Evolutionary conservation across 2,329 filamentous ascomycete species (phyloP).

Genomic region (Clonostachys sp.): DNA sequence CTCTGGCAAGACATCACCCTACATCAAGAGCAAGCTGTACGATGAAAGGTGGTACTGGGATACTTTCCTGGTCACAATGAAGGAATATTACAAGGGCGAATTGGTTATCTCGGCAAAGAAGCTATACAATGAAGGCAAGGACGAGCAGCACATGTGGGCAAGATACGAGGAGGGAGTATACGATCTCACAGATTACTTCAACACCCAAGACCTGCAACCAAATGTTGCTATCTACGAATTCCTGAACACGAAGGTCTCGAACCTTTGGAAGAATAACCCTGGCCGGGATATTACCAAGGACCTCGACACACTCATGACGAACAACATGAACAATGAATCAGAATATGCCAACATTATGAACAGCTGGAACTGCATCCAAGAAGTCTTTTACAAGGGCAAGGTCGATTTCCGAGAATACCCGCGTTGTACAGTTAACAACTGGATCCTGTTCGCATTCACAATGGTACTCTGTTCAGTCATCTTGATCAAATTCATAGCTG

Average conservation of each 20-base stretch:
- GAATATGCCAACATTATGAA: constrained; percentile 48
- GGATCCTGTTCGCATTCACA: constrained; percentile 83
- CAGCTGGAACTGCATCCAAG: constrained; percentile 76
- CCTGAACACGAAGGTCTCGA: constrained; percentile 62
- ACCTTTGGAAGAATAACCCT: constrained; percentile 68
- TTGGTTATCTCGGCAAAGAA: constrained; percentile 64
- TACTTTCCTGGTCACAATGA: constrained; percentile 72
- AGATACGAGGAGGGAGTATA: constrained; percentile 74
- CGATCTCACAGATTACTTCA: constrained; percentile 88
- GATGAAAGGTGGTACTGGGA: constrained; percentile 72
- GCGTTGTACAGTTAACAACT: constrained; percentile 84
- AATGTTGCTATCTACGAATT: constrained; percentile 60
- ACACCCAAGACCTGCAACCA: constrained; percentile 60
- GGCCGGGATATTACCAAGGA: constrained; percentile 72
- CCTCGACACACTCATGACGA: constrained; percentile 51
- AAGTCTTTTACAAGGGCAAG: constrained; percentile 77
- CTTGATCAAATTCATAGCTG: constrained; percentile 82
- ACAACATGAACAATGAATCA: constrained; percentile 45
- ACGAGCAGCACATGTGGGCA: constrained; percentile 72
- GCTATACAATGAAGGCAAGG: constrained; percentile 61
- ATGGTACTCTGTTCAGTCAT: constrained; percentile 79
- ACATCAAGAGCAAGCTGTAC: constrained; percentile 53
- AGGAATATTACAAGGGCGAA: constrained; percentile 82
- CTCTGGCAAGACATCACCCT: constrained; percentile 58
- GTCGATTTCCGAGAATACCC: constrained; percentile 77